Evolutionary conservation across 2,329 filamentous ascomycete genomes (phyloP), one percentile per base, ranked within the genome.

Genomic region (Monosporascus sp.): DNA sequence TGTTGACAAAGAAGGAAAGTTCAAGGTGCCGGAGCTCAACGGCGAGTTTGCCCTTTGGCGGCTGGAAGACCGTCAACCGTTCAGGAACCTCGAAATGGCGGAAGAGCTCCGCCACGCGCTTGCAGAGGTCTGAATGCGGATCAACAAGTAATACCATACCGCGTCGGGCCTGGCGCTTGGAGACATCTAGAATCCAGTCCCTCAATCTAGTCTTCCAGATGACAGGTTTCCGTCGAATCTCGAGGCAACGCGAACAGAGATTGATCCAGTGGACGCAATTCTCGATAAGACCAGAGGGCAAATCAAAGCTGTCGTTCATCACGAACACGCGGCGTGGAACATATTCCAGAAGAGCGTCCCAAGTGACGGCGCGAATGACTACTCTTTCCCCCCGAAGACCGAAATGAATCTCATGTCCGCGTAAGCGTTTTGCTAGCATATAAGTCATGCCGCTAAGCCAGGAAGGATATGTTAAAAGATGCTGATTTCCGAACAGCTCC

Each of bases 201-300:
- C 52, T 57, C 0, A 0, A 51, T 26, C 51, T 58, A 11, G 45
- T 54, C 0, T 14, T 45, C 73, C 69, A 77, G 4, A 67, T 65
- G 0, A 63, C 55, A 0, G 74, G 68, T 1, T 65, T 63, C 7
- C 72, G 74, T 14, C 84, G 72, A 26, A 86, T 75, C 46, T 87
- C 79, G 0, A 89, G 50, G 0, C 58, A 48, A 0, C 63, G 55
- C 0, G 56, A 64, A 0, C 27, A 48, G 0, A 84, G 14, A 43
- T 87, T 70, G 0, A 87, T 67, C 83, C 84, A 88, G 55, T 89
- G 84, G 0, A 78, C 70, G 47, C 80, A 86, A 6, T 75, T 67
- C 0, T 78, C 64, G 0, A 84, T 55, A 0, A 89, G 67, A 1
- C 73, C 65, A 0, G 56, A 57, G 0, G 85, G 86, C 0, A 87